Percentiles rank a stretch among this genome's conserved stretches.
Evolutionary conservation across 2,329 filamentous ascomycete genomes (phyloP).

Genomic region (Pyrenochaeta sp.): DNA sequence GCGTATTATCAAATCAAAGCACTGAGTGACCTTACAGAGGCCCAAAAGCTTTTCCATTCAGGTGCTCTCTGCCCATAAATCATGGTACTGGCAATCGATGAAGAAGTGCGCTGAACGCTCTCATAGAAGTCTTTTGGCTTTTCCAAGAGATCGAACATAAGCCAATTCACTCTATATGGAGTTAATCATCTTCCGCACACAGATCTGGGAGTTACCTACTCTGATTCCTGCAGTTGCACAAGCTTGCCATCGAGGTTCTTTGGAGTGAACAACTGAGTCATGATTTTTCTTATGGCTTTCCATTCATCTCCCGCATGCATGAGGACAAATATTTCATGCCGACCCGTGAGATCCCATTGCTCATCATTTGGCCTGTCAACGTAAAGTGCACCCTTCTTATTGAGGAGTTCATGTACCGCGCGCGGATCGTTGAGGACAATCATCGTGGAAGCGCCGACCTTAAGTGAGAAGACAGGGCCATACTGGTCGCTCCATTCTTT

Average conservation of each 20-base stretch:
- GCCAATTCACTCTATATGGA: background rate
- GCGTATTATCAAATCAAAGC: too few species aligned
- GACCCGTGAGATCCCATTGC: conserved; percentile 1
- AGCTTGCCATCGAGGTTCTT: too few species aligned
- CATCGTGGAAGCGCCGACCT: conserved; percentile 25
- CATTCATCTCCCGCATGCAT: background rate
- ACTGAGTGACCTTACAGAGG: too few species aligned
- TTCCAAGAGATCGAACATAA: conserved; percentile 55
- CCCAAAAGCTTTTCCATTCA: too few species aligned
- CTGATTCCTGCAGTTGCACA: too few species aligned
- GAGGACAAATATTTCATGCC: background rate
- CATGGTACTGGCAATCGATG: background rate
- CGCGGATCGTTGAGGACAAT: conserved; percentile 24
- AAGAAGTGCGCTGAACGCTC: conserved; percentile 11
- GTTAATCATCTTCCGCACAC: too few species aligned
- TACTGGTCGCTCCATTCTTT: conserved; percentile 30
- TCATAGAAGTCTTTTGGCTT: conserved; percentile 53
- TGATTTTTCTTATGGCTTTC: too few species aligned
- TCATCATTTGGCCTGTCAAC: conserved; percentile 18
- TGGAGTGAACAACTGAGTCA: too few species aligned
- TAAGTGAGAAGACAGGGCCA: conserved; percentile 26
- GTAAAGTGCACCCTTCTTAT: conserved; percentile 28
- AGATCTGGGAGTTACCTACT: too few species aligned
- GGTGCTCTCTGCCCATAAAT: too few species aligned
- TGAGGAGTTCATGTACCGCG: conserved; percentile 26